Conservation (phyloP, 371 early-diverging fungal species). For the Haplosporangium sp. region DNA sequence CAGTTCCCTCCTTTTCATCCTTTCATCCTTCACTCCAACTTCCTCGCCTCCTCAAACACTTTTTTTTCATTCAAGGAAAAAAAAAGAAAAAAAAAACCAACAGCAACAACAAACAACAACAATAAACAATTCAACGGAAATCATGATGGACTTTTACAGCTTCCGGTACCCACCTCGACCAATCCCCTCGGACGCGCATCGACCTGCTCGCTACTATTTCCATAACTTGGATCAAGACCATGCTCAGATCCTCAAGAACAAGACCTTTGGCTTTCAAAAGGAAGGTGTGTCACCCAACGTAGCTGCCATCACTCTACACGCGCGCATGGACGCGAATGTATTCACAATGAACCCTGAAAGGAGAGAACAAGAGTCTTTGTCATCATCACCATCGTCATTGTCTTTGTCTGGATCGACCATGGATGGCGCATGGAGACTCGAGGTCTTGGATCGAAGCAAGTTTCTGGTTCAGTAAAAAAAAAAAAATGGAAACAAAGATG, state of each 20-base stretch:
- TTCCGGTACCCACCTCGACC: constrained; percentile 45
- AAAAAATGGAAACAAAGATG: not conserved
- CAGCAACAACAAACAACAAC: not conserved
- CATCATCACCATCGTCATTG: not conserved
- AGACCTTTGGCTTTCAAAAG: constrained; percentile 18
- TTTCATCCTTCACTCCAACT: too few relatives aligned
- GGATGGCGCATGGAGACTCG: not conserved
- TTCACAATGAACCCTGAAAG: not conserved
- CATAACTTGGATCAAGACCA: constrained; percentile 34
- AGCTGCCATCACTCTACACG: not conserved
- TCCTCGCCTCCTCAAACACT: not conserved
- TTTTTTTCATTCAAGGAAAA: not conserved
- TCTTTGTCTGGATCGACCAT: not conserved
- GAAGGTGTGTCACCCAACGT: constrained; percentile 25
- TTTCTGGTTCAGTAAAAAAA: constrained; percentile 12
- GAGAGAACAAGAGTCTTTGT: not conserved
- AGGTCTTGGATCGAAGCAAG: constrained; percentile 29
- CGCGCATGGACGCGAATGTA: not conserved
- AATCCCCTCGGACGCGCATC: constrained; percentile 25
- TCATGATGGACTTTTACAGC: constrained; percentile 35
- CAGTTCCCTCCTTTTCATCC: not conserved
- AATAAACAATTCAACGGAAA: not conserved
- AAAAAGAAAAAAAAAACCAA: too few relatives aligned
- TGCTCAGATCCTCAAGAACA: constrained; percentile 2
- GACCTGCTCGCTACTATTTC: constrained; percentile 39